Conservation (phyloP, 2,329 filamentous ascomycete species). For the Penicillium expansum region DNA sequence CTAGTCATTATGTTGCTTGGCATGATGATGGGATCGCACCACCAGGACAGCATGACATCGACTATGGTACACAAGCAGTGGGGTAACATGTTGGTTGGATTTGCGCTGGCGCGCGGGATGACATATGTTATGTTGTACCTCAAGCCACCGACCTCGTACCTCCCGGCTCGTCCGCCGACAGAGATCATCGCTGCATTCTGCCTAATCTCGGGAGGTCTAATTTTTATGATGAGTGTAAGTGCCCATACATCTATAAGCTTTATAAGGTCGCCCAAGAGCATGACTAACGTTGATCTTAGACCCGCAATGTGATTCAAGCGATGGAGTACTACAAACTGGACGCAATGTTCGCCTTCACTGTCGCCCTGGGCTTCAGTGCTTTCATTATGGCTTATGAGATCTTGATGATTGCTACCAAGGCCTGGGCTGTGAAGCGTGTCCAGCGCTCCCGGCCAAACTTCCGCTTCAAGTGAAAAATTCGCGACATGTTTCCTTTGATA, state of each 20-base stretch:
- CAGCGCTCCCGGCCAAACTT: constrained; percentile 30
- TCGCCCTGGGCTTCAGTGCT: constrained; percentile 78
- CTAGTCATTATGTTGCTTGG: constrained; percentile 84
- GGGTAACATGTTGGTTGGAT: constrained; percentile 80
- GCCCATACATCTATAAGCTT: background rate
- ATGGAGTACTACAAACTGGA: constrained; percentile 76
- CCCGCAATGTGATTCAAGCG: constrained; percentile 70
- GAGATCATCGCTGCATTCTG: constrained; percentile 88
- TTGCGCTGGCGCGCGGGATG: constrained; percentile 70
- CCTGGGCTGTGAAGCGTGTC: constrained; percentile 66
- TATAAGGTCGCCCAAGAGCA: constrained; percentile 5
- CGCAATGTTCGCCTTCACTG: constrained; percentile 90
- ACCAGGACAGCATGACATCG: constrained; percentile 77
- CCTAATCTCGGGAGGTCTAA: constrained; percentile 77
- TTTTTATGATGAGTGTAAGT: constrained; percentile 88
- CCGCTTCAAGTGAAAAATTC: constrained; percentile 28
- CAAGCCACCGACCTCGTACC: constrained; percentile 72
- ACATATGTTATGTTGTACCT: constrained; percentile 81
- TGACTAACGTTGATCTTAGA: constrained; percentile 47
- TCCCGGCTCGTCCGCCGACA: constrained; percentile 81
- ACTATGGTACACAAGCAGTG: constrained; percentile 93
- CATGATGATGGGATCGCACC: constrained; percentile 93
- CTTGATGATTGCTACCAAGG: constrained; percentile 76
- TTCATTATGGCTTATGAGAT: constrained; percentile 84
- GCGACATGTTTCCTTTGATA: constrained; percentile 15